Base-by-base conservation (phyloP, 2,329 filamentous ascomycete species). In the Ilyonectria sp. region DNA sequence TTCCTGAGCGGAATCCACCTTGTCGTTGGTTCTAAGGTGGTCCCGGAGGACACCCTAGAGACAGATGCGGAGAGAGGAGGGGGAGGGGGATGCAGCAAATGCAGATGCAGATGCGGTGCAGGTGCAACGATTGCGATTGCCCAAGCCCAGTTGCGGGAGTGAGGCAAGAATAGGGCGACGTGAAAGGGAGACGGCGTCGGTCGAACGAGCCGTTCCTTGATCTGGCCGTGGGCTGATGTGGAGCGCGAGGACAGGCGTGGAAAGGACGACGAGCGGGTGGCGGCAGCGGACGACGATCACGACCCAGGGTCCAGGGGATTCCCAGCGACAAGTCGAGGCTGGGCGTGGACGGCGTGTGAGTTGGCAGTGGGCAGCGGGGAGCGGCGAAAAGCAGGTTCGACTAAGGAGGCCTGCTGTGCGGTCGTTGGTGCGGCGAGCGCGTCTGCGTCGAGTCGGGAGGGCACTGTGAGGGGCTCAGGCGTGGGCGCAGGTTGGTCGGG, bases 1-100 rank as follows among this genome's bases (percentile, higher is more conserved):
- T 79, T 81, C 82, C 81, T 86, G 84, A 82, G 82, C 81, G 79
- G 88, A 90, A 89, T 87, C 88, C 88, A 90, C 87, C 81, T 90
- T 90, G 86, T 81, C 83, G 82, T 79, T 76, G 74, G 73, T 74
- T 75, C 69, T 74, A 79, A 78, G 79, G 77, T 79, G 77, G 68
- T 76, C 79, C 77, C 69, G 61, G 69, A 81, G 79, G 79, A 78
- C 79, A 81, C 79, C 79, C 73, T 77, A 76, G 74, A 73, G 64
- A 63, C 68, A 69, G 62, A 70, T 65, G 62, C 69, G 62, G 68
- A 66, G 65, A 54, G 72, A 69, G 69, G 74, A 68, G 66, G 69
- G 69, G 31, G 37, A 49, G 54, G 40, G 64, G 58, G 65, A 62
- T 60, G 60, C 55, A 46, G 57, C 44, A 65, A 47, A 44, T 49